Evolutionary conservation across 495 filamentous ascomycete species (phyloP).

Genomic region (Tetracladium marchalianum): DNA sequence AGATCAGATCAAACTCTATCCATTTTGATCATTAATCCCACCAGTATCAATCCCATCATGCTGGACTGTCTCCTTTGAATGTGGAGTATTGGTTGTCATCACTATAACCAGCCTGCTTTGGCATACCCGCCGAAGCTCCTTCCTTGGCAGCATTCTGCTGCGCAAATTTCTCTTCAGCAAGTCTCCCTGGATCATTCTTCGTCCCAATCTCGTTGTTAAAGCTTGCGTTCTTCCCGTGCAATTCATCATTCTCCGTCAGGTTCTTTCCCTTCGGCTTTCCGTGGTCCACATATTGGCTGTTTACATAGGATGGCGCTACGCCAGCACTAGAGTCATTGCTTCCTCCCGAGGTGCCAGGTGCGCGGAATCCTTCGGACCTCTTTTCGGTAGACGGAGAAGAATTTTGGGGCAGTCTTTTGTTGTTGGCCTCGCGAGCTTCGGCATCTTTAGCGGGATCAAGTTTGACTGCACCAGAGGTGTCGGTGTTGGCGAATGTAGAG

Average conservation of each 20-base stretch:
- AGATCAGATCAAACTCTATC: too few species aligned
- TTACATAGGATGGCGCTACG: conserved; percentile 35
- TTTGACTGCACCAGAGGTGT: conserved; percentile 39
- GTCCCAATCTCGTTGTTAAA: conserved; percentile 50
- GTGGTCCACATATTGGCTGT: conserved; percentile 23
- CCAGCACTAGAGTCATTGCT: conserved; percentile 24
- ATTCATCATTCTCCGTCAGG: conserved; percentile 32
- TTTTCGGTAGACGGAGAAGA: conserved; percentile 1
- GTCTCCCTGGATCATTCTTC: conserved; percentile 51
- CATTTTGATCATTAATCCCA: too few species aligned
- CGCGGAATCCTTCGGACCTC: conserved; percentile 2
- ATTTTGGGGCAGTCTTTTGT: conserved; percentile 19
- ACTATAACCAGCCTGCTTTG: conserved; percentile 30
- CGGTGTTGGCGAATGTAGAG: conserved; percentile 46
- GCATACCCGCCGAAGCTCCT: conserved; percentile 15
- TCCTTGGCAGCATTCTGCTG: conserved; percentile 26
- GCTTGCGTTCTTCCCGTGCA: conserved; percentile 40
- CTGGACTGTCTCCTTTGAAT: conserved; percentile 29
- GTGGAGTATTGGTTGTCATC: conserved; percentile 31
- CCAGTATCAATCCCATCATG: neutral
- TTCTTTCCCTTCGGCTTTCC: conserved; percentile 42
- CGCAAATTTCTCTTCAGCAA: conserved; percentile 38
- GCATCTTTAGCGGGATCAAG: conserved; percentile 41
- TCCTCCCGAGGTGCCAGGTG: conserved; percentile 30
- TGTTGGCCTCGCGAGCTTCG: conserved; percentile 34